Evolutionary conservation across 202 grass and related monocot genomes (phyloP).

Genomic region (Schoenoplectus tabernaemontani): DNA sequence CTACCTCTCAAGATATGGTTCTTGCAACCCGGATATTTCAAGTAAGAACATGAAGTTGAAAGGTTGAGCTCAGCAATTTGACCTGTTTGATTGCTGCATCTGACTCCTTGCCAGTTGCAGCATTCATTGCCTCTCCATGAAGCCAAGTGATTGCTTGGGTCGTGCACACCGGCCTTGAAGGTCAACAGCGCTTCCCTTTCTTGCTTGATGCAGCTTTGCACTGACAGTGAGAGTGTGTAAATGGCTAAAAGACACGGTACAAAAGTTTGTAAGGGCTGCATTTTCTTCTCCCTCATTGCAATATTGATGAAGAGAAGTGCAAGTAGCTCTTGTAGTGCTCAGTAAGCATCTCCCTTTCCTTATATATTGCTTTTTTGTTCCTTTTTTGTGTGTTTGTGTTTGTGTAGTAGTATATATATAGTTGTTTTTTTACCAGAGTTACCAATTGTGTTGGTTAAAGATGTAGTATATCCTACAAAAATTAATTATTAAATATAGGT

Average conservation of each 20-base stretch:
- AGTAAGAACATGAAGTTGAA: background rate
- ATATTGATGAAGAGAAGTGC: background rate
- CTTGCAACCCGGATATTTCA: background rate
- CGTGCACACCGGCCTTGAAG: constrained; percentile 25
- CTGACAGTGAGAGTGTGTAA: background rate
- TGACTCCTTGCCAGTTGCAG: constrained; percentile 25
- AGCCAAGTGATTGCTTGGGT: background rate
- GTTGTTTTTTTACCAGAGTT: background rate
- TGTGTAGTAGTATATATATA: background rate
- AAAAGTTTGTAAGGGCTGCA: background rate
- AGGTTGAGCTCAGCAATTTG: constrained; percentile 25
- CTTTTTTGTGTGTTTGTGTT: background rate
- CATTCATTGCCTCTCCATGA: constrained; percentile 26
- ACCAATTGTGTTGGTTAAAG: background rate
- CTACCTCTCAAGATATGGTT: background rate
- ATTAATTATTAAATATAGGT: too few species aligned
- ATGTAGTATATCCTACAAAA: background rate
- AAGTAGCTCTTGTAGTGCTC: background rate
- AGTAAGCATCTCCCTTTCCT: background rate
- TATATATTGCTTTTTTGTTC: background rate
- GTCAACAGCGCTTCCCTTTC: constrained; percentile 30
- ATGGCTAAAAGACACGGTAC: background rate
- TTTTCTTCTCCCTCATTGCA: background rate
- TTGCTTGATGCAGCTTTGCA: background rate
- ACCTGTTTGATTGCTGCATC: constrained; percentile 24